Base-by-base conservation (phyloP, 2,329 filamentous ascomycete species). In the Fusarium nanum region DNA sequence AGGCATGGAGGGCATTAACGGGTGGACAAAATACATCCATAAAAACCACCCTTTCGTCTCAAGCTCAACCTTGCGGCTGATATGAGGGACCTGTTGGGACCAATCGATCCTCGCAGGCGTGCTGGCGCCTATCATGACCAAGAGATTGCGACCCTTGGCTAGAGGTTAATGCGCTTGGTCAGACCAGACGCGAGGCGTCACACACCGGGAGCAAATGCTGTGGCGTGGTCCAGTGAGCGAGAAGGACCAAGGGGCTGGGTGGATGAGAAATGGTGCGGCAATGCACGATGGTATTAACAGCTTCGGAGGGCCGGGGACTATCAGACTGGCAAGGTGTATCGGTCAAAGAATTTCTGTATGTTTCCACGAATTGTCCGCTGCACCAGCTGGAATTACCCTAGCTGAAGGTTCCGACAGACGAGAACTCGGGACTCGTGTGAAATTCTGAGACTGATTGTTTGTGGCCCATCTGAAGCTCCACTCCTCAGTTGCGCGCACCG, bases 1-100 rank as follows among this genome's bases (percentile, higher is more conserved):
- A 75, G 78, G 75, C 22, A 78, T 81, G 88, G 88, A 90, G 89
- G 91, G 91, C 89, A 81, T 84, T 83, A 77, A 77, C 83, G 85
- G 90, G 87, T 93, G 93, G 87, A 92, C 93, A 97, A 98, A 97
- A 89, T 82, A 94, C 93, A 91, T 97, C 93, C 87, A 85, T 86
- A 97, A 98, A 98, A 97, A 89, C 89, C 93, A 93, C 88, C 83
- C 84, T 87, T 49, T 88, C 87, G 77, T 89, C 88, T 87, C 83
- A 71, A 68, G 59, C 64, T 60, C 62, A 56, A 74, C 75, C 76
- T 88, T 85, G 81, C 44, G 75, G 77, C 73, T 72, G 72, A 59
- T 68, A 64, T 72, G 86, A 88, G 89, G 88, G 73, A 82, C 75
- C 66, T 77, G 72, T 75, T 75, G 68, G 73, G 64, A 70, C 68